phyloP scores from a whole-genome alignment of 805 yeast species.

The Myxozyma mucilagina region DNA sequence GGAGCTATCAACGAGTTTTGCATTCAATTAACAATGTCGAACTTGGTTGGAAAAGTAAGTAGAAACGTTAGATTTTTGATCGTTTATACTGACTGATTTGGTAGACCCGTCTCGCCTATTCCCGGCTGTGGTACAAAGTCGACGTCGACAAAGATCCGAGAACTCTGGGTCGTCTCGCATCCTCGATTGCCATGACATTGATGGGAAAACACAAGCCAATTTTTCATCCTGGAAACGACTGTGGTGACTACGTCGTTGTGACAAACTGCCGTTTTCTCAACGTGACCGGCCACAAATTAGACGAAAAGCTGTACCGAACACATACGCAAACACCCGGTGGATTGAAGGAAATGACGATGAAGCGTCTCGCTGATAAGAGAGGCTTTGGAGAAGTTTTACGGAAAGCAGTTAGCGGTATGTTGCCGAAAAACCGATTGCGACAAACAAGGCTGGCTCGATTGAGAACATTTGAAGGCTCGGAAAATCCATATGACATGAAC shows the following conservation, averaged over 20 bases:
- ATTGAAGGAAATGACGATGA: slow-evolving; percentile 79
- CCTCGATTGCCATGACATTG: slow-evolving; percentile 79
- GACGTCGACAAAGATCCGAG: slow-evolving; percentile 83
- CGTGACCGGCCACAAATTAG: slow-evolving; percentile 81
- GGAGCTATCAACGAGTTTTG: neutral
- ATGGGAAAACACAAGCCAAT: slow-evolving; percentile 98
- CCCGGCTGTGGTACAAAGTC: slow-evolving; percentile 93
- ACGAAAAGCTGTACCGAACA: slow-evolving; percentile 80
- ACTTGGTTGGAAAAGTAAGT: slow-evolving; percentile 44
- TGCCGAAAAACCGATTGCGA: slow-evolving; percentile 87
- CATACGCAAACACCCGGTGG: slow-evolving; percentile 87
- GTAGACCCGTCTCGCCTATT: slow-evolving; percentile 68
- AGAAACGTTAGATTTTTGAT: no score
- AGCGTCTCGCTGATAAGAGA: slow-evolving; percentile 66
- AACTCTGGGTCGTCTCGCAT: slow-evolving; percentile 88
- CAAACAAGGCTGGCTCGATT: slow-evolving; percentile 76
- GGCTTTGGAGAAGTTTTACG: slow-evolving; percentile 85
- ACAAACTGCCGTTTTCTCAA: slow-evolving; percentile 83
- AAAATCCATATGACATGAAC: slow-evolving; percentile 82
- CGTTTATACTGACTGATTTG: neutral
- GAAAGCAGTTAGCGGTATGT: slow-evolving; percentile 93
- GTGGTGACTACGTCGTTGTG: slow-evolving; percentile 96
- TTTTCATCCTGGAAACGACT: slow-evolving; percentile 71
- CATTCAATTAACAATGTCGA: slow-evolving; percentile 39
- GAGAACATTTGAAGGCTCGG: slow-evolving; percentile 83